A percentile compares a stretch with the other conserved stretches of the same genome.
Conservation (phyloP, 257 asterid genomes). For the Hygrophila difformis region DNA sequence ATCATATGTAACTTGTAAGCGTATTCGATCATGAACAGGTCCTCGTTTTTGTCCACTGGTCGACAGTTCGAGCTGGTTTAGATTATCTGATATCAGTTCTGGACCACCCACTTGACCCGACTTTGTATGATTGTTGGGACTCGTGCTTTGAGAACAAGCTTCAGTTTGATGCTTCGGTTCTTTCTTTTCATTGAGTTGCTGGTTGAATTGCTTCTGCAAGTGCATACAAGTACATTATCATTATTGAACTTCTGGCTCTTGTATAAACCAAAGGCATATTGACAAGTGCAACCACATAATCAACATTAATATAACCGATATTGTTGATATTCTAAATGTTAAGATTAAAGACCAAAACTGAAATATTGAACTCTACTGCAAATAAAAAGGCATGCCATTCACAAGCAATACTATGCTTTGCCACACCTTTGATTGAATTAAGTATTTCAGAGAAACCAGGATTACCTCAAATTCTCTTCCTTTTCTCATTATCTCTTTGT, state of each 20-base stretch:
- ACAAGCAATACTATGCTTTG: neutral
- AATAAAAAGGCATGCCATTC: no score
- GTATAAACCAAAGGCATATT: neutral
- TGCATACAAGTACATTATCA: conserved; percentile 1
- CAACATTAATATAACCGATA: no score
- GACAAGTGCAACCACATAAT: no score
- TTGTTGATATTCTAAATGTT: no score
- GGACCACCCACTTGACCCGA: conserved; percentile 15
- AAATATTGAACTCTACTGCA: no score
- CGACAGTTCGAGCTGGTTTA: conserved; percentile 19
- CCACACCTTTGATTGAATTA: neutral
- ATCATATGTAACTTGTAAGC: conserved; percentile 68
- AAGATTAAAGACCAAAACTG: no score
- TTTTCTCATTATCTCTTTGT: conserved; percentile 79
- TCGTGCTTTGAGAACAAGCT: conserved; percentile 19
- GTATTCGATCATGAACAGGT: conserved; percentile 61
- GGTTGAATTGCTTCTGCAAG: conserved; percentile 77
- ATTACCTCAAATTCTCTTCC: conserved; percentile 92
- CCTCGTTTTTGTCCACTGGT: conserved; percentile 25
- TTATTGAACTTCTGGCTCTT: conserved; percentile 2
- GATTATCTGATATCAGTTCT: conserved; percentile 21
- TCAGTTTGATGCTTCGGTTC: conserved; percentile 18
- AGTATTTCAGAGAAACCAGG: conserved; percentile 7
- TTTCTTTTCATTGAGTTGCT: conserved; percentile 27
- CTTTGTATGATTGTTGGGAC: conserved; percentile 15